Evolutionary conservation across 805 yeast species (phyloP), one percentile per base, ranked within the genome.

Genomic region (Suhomyces tanzawaensis): DNA sequence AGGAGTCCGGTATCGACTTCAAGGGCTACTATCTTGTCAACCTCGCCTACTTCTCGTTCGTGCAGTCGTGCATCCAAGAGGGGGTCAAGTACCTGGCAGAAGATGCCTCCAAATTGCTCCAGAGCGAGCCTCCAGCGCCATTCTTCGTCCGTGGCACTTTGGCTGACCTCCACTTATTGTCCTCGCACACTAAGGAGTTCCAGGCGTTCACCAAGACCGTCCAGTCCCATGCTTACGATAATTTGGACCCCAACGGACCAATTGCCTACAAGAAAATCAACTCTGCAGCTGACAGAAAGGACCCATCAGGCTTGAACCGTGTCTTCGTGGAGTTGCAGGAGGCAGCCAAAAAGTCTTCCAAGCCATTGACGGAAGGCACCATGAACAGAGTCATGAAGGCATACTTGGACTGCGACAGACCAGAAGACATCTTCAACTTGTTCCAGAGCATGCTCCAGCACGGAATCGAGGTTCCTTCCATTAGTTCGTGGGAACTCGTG

Each of bases 401-500:
- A 27, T 77, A 61, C 51, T 64, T 65, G 39, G 60, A 56, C 1
- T 50, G 63, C 28, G 64, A 65, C 28, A 43, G 47, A 19, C 59
- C 65, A 13, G 55, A 56, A 12, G 60, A 58, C 25, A 71, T 73
- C 2, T 60, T 72, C 40, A 58, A 59, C 8, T 54, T 77, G 1
- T 82, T 85, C 77, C 75, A 73, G 42, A 64, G 60, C 29, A 54
- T 82, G 61, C 46, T 72, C 19, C 44, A 55, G 8, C 48, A 54
- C 5, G 72, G 71, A 15, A 51, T 67, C 13, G 44, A 44, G 1
- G 51, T 45, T 18, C 79, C 79, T n/a, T 56, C 71, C 4, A 47
- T 69, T n/a, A 47, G 57, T 0, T 56, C 79, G 1, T 85, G 88
- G 88, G 79, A 81, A 36, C 68, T 74, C 36, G 66, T 82, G 19